These are phyloP conservation scores for Acacia concinna DNA, from an alignment of 331 rosid genomes.

Conservation along the genomic window DNA sequence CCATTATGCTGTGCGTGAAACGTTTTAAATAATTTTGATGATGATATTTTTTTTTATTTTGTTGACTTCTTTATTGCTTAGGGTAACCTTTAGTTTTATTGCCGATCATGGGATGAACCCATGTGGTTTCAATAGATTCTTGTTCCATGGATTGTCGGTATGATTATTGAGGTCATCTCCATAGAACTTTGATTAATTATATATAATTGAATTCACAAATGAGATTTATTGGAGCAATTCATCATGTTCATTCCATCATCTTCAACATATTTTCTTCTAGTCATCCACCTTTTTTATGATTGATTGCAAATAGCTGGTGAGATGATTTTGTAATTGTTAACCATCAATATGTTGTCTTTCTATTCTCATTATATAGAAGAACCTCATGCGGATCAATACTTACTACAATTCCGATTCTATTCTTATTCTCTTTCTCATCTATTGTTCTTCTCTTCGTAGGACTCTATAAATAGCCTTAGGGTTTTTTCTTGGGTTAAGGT, in stretches of 20 bases:
- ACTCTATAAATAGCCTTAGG: neutral
- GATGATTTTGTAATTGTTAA: neutral
- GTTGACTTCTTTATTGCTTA: conserved; percentile 13
- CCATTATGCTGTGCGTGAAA: conserved; percentile 86
- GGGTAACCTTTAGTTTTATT: neutral
- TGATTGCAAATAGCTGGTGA: neutral
- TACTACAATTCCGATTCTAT: neutral
- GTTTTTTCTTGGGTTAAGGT: too few species aligned
- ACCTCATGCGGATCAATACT: neutral
- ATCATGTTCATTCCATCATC: conserved; percentile 13
- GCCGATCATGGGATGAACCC: neutral
- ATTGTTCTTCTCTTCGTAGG: neutral
- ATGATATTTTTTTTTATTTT: conserved; percentile 16
- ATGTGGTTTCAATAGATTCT: neutral
- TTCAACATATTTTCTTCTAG: neutral
- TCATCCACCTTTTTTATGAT: neutral
- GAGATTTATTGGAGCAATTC: neutral
- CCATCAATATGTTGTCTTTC: neutral
- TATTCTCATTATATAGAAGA: neutral
- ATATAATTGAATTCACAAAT: conserved; percentile 7
- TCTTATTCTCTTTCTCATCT: neutral
- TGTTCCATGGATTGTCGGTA: neutral
- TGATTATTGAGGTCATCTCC: neutral
- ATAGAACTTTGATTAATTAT: neutral
- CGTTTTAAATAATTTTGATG: conserved; percentile 21